Evolutionary conservation across 23 red algal genomes (phyloP).

Genomic region (Agarophyton chilense): DNA sequence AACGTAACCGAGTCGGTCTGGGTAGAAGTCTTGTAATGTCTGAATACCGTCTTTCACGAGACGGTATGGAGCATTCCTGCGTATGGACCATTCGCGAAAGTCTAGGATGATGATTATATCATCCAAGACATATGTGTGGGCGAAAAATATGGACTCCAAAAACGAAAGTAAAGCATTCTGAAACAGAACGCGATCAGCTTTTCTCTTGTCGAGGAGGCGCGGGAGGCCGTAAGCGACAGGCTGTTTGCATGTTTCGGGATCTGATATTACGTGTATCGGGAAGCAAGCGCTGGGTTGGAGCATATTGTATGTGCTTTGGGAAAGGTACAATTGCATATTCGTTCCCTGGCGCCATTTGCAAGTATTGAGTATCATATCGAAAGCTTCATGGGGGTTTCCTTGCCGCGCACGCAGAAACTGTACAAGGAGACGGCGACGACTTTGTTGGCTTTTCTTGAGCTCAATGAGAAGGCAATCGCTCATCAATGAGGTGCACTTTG

Average conservation of each 20-base stretch:
- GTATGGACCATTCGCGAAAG: conserved; percentile 55
- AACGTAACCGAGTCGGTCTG: conserved; percentile 51
- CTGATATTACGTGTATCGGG: conserved; percentile 42
- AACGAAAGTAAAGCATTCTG: conserved; percentile 59
- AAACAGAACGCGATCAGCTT: conserved; percentile 30
- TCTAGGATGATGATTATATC: conserved; percentile 59
- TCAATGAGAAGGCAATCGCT: conserved; percentile 23
- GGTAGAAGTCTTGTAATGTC: conserved; percentile 60
- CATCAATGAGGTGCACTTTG: neutral
- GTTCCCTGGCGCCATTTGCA: conserved; percentile 29
- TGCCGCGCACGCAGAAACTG: conserved; percentile 64
- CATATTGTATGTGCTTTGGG: conserved; percentile 18
- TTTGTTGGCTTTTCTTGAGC: conserved; percentile 18
- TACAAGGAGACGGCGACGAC: conserved; percentile 12
- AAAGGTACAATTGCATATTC: conserved; percentile 10
- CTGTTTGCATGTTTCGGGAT: conserved; percentile 28
- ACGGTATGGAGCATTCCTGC: conserved; percentile 54
- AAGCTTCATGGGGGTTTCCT: conserved; percentile 21
- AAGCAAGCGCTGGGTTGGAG: conserved; percentile 39
- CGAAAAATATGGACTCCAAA: conserved; percentile 47
- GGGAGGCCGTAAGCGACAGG: conserved; percentile 61
- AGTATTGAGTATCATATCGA: conserved; percentile 22
- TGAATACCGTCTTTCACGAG: conserved; percentile 57
- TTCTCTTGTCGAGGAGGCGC: conserved; percentile 58
- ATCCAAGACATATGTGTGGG: conserved; percentile 50